Evolutionary conservation across 805 yeast genomes (phyloP).

Genomic region (Tetrapisispora pingtungensis): DNA sequence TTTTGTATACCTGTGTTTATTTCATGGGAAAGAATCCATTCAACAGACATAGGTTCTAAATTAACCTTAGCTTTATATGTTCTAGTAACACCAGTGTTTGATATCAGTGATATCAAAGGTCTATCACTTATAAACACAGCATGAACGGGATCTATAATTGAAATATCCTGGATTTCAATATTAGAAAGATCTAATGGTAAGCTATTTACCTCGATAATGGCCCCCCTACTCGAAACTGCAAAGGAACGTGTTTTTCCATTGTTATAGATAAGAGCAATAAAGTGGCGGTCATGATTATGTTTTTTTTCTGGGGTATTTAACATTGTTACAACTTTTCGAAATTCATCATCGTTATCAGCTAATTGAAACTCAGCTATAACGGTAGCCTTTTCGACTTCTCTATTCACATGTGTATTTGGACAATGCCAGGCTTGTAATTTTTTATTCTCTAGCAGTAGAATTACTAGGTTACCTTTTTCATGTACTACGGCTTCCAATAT

Average conservation of each 20-base stretch:
- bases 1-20: constrained; percentile 47
- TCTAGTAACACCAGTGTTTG: constrained; percentile 39
- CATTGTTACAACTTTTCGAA: constrained; percentile 22
- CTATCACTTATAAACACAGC: constrained; percentile 28
- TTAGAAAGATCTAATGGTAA: constrained; percentile 14
- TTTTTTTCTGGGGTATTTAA: constrained; percentile 29
- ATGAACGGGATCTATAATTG: constrained; percentile 59
- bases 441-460: constrained; percentile 35
- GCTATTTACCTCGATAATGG: constrained; percentile 30
- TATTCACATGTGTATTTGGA: constrained; percentile 11
- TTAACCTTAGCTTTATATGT: constrained; percentile 37
- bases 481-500: constrained; percentile 41
- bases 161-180: constrained; percentile 34
- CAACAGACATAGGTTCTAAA: constrained; percentile 20
- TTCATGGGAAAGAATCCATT: constrained; percentile 44
- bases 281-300: constrained; percentile 31
- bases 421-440: constrained; percentile 57
- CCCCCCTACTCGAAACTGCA: constrained; percentile 19
- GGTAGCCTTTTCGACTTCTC: constrained; percentile 4
- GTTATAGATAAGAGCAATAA: constrained; percentile 42
- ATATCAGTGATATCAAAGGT: constrained; percentile 47
- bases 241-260: constrained; percentile 22
- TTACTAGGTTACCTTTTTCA: constrained; percentile 36
- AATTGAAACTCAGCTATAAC: constrained; percentile 11
- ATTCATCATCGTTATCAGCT: neutral